Base-by-base conservation (phyloP, 495 filamentous ascomycete genomes). In the Lichenothelia convexa region DNA sequence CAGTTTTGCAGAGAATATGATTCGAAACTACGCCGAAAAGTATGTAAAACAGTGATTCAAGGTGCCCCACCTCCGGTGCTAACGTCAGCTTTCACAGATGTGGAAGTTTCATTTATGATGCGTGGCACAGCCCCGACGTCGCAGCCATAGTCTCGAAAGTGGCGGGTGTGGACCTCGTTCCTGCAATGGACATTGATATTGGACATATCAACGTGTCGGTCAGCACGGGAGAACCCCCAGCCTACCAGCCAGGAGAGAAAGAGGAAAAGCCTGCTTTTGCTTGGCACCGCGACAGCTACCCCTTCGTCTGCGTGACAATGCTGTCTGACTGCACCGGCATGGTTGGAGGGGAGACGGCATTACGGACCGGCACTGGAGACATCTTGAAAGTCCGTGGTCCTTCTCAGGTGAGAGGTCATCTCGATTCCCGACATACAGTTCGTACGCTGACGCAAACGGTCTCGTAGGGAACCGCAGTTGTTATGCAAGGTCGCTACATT, bases 281-380 rank as follows among this genome's bases (percentile, higher is more conserved):
- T 38, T 81, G 76, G 78, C 75, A 83, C 52, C 71, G 57, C 21
- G 78, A 83, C 45, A 75, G 71, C 44, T 81, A 81, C 47, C 78
- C 77, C 0, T 81, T 80, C 42, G 78, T 83, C 16, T 81, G 78
- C 45, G 75, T 83, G 26, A 62, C 72, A 11, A 81, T 81, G 78
- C 66, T 81, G 34, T 78, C 72, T 38, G 77, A 83, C 46, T 73
- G 71, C 31, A 68, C 61, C 1, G 59, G 62, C 19, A 83, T 81
- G 77, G 57, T 76, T 21, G 77, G 76, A 23, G 78, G 78, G 5
- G 78, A 81, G 53, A 81, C 76, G 13, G 75, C 71, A 7, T 55
- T 80, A 21, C 60, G 63, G 34, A 78, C 65, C 3, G 72, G 65
- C 2, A 61, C 52, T 19, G 73, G 73, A 1, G 68, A 73, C 15